Evolutionary conservation across 2,329 filamentous ascomycete species (phyloP).

Genomic region (Dothistroma pini): DNA sequence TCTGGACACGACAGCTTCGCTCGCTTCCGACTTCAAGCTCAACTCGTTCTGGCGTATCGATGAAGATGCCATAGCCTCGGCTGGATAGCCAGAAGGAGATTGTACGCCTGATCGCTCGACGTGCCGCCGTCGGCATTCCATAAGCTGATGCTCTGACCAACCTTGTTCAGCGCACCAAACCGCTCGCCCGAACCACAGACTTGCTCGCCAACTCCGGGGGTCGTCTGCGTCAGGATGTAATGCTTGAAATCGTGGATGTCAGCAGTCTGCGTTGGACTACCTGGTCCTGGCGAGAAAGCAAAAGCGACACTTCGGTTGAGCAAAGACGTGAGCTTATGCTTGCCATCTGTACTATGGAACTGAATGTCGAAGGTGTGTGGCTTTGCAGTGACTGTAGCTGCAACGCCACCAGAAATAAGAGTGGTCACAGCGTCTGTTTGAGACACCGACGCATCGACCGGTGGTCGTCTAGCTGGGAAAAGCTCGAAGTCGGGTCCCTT

Average conservation of each 20-base stretch:
- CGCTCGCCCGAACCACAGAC: constrained; percentile 73
- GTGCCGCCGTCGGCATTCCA: constrained; percentile 62
- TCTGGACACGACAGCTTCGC: constrained; percentile 66
- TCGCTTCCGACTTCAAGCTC: constrained; percentile 73
- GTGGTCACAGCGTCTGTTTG: constrained; percentile 47
- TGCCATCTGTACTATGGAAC: constrained; percentile 51
- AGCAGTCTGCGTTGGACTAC: constrained; percentile 51
- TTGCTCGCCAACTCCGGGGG: constrained; percentile 55
- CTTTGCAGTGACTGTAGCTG: constrained; percentile 49
- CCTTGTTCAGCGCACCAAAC: constrained; percentile 73
- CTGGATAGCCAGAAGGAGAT: constrained; percentile 69
- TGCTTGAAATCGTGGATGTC: constrained; percentile 47
- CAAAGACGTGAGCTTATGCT: constrained; percentile 53
- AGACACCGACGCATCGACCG: constrained; percentile 38
- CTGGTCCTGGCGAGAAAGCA: constrained; percentile 54
- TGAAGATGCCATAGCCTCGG: constrained; percentile 72
- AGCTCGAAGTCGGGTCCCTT: constrained; percentile 57
- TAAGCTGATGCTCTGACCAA: constrained; percentile 66
- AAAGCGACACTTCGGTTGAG: constrained; percentile 55
- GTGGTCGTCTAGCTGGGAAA: constrained; percentile 52
- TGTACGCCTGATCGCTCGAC: constrained; percentile 67
- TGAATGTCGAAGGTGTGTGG: constrained; percentile 54
- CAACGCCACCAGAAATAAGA: constrained; percentile 50
- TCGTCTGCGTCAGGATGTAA: constrained; percentile 46
- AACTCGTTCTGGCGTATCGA: constrained; percentile 66